Percentiles rank a stretch among this genome's conserved stretches.
Evolutionary conservation across 176 grass and related monocot species (phyloP).

Genomic region (Coix lacrymajobi): DNA sequence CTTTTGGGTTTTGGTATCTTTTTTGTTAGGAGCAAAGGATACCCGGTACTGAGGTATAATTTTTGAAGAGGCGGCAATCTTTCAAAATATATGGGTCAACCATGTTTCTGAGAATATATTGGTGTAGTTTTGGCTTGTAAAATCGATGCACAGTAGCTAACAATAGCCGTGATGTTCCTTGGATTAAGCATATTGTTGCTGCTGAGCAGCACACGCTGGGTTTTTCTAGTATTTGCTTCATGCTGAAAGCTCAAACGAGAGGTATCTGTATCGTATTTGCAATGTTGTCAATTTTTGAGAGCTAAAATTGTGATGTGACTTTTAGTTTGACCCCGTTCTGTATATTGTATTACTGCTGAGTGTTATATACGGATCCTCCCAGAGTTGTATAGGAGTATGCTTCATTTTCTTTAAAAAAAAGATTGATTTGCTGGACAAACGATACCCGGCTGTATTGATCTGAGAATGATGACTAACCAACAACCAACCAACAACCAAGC

Average conservation of each 20-base stretch:
- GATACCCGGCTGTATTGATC: no score
- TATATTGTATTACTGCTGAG: not conserved
- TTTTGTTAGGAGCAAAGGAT: not conserved
- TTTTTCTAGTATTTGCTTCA: not conserved
- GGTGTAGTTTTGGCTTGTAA: not conserved
- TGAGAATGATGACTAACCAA: no score
- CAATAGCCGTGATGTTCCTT: not conserved
- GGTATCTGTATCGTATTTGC: not conserved
- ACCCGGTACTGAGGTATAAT: not conserved
- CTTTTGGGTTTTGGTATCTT: not conserved
- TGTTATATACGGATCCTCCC: not conserved
- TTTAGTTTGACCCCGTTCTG: not conserved
- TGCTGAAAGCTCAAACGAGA: not conserved
- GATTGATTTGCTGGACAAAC: no score
- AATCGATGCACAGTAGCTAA: not conserved
- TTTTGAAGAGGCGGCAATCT: not conserved
- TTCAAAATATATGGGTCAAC: not conserved
- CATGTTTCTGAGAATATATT: conserved; percentile 16
- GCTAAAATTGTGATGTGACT: not conserved
- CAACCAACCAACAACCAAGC: no score
- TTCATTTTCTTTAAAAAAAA: no score
- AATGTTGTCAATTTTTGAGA: not conserved
- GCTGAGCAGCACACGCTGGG: not conserved
- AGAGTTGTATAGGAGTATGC: not conserved
- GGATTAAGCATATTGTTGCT: not conserved